These are phyloP conservation scores for Cystoisospora suis DNA, from an alignment of 169 alveolate genomes.

Conservation along the genomic window DNA sequence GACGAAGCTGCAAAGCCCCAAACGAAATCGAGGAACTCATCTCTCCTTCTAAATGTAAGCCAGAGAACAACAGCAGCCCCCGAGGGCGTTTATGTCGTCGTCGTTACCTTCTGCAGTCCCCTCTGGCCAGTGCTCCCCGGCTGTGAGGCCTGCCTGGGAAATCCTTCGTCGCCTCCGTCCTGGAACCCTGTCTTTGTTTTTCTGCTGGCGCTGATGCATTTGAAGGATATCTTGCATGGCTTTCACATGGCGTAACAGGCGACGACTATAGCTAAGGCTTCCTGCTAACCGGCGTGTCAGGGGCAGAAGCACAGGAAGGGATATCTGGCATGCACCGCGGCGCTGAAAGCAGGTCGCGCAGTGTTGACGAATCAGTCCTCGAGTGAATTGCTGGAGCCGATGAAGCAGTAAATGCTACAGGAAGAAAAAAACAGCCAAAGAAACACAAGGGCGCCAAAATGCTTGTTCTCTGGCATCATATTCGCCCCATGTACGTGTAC, in stretches of 20 bases:
- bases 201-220: background rate
- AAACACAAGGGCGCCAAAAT: background rate
- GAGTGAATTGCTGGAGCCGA: constrained; percentile 6
- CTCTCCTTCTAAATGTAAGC: too few species aligned
- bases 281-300: constrained; percentile 14
- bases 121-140: too few species aligned
- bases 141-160: too few species aligned
- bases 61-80: too few species aligned
- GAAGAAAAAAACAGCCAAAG: background rate
- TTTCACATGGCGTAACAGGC: background rate
- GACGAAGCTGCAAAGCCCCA: too few species aligned
- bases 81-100: too few species aligned
- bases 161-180: background rate
- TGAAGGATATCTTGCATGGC: background rate
- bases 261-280: constrained; percentile 11
- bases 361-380: constrained; percentile 8
- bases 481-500: background rate
- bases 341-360: constrained; percentile 27
- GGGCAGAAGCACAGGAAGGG: constrained; percentile 5
- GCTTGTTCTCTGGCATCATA: background rate
- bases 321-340: background rate
- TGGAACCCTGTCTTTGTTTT: background rate
- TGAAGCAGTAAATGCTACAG: background rate
- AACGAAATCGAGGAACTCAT: too few species aligned
- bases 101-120: too few species aligned